Percentiles rank a stretch among this genome's conserved stretches.
Evolutionary conservation across 139 green algal genomes (phyloP).

Genomic region (Haematococcus lacustris): DNA sequence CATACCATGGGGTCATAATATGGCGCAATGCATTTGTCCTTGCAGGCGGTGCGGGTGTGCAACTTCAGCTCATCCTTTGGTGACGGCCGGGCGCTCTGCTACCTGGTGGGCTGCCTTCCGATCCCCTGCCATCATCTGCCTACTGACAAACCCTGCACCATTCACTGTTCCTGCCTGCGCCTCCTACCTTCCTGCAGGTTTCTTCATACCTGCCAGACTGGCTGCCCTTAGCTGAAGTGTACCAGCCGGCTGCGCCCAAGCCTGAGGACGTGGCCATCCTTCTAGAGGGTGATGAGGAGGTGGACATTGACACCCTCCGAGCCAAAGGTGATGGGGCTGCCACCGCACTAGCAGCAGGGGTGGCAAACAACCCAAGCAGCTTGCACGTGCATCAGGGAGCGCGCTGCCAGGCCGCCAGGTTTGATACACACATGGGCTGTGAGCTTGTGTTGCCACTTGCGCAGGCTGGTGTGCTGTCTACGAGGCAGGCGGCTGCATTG

Average conservation of each 20-base stretch:
- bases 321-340: constrained; percentile 28
- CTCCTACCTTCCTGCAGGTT: constrained; percentile 49
- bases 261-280: constrained; percentile 23
- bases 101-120: constrained; percentile 59
- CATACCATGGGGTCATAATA: too few species aligned
- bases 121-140: neutral
- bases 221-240: constrained; percentile 28
- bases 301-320: constrained; percentile 33
- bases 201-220: constrained; percentile 58
- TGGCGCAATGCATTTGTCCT: too few species aligned
- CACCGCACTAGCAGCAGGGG: too few species aligned
- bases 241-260: constrained; percentile 17
- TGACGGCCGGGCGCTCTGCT: constrained; percentile 67
- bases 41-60: constrained; percentile 39
- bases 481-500: too few species aligned
- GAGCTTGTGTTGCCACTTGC: too few species aligned
- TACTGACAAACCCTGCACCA: neutral
- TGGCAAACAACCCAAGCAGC: too few species aligned
- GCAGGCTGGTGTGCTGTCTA: too few species aligned
- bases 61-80: constrained; percentile 61
- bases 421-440: too few species aligned
- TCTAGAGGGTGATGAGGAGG: constrained; percentile 31
- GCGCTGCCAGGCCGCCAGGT: too few species aligned
- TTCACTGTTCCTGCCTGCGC: too few species aligned
- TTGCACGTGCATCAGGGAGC: too few species aligned